Conservation (phyloP, 139 green algal species). For the Tetraselmis chui region DNA sequence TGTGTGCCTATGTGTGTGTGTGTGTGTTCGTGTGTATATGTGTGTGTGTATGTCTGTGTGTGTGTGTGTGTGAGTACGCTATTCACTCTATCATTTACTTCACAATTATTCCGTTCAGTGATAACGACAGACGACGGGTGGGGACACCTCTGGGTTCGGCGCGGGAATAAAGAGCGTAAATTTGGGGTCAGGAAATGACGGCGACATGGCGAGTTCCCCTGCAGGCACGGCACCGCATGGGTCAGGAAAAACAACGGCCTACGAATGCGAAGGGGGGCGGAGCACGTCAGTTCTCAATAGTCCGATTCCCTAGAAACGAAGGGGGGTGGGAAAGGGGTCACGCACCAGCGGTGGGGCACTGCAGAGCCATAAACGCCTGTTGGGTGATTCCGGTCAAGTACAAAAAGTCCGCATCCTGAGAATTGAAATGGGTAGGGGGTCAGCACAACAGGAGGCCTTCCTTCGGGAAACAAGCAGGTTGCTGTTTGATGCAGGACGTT, state of each 20-base stretch:
- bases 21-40: no score
- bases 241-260: no score
- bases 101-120: neutral
- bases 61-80: no score
- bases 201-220: neutral
- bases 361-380: conserved; percentile 44
- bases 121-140: neutral
- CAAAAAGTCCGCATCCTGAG: conserved; percentile 76
- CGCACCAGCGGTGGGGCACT: neutral
- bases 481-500: no score
- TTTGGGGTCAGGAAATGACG: neutral
- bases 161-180: conserved; percentile 45
- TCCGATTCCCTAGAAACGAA: neutral
- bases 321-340: neutral
- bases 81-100: no score
- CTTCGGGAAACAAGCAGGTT: no score
- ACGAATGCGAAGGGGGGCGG: neutral
- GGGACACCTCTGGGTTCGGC: conserved; percentile 15
- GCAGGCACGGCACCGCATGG: no score
- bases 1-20: no score
- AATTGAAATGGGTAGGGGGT: no score
- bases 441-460: no score
- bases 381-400: conserved; percentile 85
- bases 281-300: neutral
- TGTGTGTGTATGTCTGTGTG: no score